Conservation (phyloP, 352 stramenopile genomes). For the Globisporangium cylindrosporum region DNA sequence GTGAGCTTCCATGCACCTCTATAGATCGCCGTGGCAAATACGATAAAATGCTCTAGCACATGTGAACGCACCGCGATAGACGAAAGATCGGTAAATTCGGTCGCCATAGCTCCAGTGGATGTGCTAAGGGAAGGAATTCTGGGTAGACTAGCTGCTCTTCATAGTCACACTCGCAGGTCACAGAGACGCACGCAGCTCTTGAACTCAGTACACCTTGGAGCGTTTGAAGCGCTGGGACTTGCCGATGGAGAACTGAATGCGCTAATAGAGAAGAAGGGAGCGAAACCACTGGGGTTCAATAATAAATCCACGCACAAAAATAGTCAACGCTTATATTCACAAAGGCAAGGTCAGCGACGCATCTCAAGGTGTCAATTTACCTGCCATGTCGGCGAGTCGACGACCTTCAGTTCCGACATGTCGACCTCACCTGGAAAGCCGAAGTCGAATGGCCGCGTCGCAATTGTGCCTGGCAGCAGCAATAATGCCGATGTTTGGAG, state of each 20-base stretch:
- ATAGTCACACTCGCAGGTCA: conserved; percentile 1
- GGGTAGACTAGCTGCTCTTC: conserved; percentile 4
- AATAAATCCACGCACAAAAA: conserved; percentile 3
- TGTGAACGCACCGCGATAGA: conserved; percentile 24
- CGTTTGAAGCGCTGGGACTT: neutral
- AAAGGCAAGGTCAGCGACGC: no score
- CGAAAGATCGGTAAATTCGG: conserved; percentile 61
- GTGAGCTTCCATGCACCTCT: no score
- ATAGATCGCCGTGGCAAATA: no score
- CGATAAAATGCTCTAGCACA: no score
- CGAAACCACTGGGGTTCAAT: conserved; percentile 5
- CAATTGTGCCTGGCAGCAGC: neutral
- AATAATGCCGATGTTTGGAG: conserved; percentile 46
- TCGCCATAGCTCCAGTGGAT: conserved; percentile 25
- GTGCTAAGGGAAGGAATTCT: neutral
- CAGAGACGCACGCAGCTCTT: neutral
- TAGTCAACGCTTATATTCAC: neutral
- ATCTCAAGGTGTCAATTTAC: neutral
- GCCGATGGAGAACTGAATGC: neutral
- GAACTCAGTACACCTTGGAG: neutral
- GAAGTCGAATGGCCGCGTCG: neutral
- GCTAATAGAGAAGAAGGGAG: neutral
- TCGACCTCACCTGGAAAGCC: neutral
- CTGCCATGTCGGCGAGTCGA: no score
- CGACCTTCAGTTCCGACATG: neutral